Base-by-base conservation (phyloP, 257 asterid genomes). In the Nicotiana tabacum region DNA sequence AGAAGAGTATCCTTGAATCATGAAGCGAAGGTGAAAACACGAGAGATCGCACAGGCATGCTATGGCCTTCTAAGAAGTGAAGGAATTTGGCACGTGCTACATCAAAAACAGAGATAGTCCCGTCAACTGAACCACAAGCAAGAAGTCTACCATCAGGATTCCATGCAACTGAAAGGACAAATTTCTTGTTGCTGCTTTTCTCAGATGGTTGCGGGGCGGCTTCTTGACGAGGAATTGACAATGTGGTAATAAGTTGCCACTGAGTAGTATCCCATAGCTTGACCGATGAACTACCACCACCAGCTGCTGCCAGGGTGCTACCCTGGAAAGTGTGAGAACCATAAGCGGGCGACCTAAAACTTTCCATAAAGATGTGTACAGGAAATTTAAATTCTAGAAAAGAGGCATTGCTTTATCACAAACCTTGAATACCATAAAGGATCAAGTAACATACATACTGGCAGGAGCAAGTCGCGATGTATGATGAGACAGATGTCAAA, bases 141-240 rank as follows among this genome's bases (percentile, higher is more conserved):
- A 96, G 88, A 66, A 89, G 97, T 57, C 92, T 88, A 10, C 99
- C 98, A 66, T 96, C 98, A 0, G 92, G 89, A 83, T 93, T 93
- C 98, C 98, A 94, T 37, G 99, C 98, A n/a, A 96, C 93, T 5
- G 98, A 96, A 57, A 96, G 96, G 83, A 93, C 93, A 82, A 96
- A 96, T 84, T 94, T 96, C 89, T 96, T 96, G 90, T 88, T 96
- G 87, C 89, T 80, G 46, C 88, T 88, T 88, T 88, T 93, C 65
- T 93, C 98, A 3, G 95, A 81, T 24, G 97, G 92, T 77, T 92
- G 93, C 46, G 84, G 57, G 53, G 91, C 92, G 57, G 91, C 92
- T 90, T 93, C 99, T 10, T 97, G 95, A 35, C 94, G 94, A 58
- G 99, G 99, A 64, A 94, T 90, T 68, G 97, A 92, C 68, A 94